Conservation (phyloP, 768 basidiomycete genomes). For the Mycena latifolia region DNA sequence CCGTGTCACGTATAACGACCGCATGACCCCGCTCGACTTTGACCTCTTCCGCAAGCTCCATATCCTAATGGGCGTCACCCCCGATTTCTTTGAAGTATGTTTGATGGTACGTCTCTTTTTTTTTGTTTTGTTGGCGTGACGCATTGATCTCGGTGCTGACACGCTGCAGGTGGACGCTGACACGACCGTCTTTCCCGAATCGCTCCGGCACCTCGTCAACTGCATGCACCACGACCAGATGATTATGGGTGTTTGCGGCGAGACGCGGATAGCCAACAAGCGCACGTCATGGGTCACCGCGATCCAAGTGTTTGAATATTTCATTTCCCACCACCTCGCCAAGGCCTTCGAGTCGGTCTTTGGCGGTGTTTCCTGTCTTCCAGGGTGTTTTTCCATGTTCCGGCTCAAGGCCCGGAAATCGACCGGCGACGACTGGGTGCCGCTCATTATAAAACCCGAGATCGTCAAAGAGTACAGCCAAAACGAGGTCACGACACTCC, state of each 20-base stretch:
- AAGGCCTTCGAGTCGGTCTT: constrained; percentile 99
- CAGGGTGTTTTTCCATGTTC: constrained; percentile 99
- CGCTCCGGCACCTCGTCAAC: constrained; percentile 92
- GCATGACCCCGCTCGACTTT: constrained; percentile 97
- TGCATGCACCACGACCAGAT: constrained; percentile 99
- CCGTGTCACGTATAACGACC: constrained; percentile 98
- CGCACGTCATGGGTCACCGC: constrained; percentile 98
- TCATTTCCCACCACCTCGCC: constrained; percentile 98
- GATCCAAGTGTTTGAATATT: constrained; percentile 99
- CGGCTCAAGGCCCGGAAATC: constrained; percentile 92
- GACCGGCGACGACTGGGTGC: constrained; percentile 96
- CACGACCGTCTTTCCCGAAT: constrained; percentile 94
- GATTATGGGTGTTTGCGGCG: constrained; percentile 99
- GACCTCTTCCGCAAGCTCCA: constrained; percentile 98
- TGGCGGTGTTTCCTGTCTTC: constrained; percentile 98
- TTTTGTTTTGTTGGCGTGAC: not conserved
- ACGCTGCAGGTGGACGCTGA: constrained; percentile 94
- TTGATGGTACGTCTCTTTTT: constrained; percentile 82
- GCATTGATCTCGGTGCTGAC: constrained; percentile 19
- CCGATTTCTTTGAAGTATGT: constrained; percentile 97
- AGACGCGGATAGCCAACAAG: constrained; percentile 99
- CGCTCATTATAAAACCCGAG: constrained; percentile 95
- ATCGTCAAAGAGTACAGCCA: constrained; percentile 98
- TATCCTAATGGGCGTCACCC: constrained; percentile 97
- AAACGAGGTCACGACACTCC: constrained; percentile 91